Evolutionary conservation across 306 rosid genomes (phyloP), one percentile per base, ranked within the genome.

Genomic region (Acmispon strigosus): DNA sequence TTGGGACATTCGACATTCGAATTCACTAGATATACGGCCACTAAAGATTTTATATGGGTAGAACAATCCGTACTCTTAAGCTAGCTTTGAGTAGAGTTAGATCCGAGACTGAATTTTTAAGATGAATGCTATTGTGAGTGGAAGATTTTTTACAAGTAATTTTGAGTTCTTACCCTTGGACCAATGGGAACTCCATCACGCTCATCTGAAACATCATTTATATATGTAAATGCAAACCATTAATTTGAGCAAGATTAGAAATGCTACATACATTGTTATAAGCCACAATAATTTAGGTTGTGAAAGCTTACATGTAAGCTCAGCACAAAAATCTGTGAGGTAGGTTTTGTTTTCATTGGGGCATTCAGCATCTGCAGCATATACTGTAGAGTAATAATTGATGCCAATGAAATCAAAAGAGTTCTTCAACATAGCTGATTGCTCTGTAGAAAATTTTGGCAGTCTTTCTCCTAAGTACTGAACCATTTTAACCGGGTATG

Each of bases 141-240:
- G 4, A 27, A 4, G 32, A 27, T 1, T 45, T 0, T 24, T 1
- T 14, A 5, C 10, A 20, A 17, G 37, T 16, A 62, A 37, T 0
- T 47, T 12, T 16, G 24, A 29, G 4, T 39, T 4, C 65, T 53
- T 24, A 84, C 88, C 86, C 14, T 10, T 70, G 77, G 80, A 19
- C 88, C 86, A 62, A 86, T 81, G 6, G 88, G 70, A 18, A 69
- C 47, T 15, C 91, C 91, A 66, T 81, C 60, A 48, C 70, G 76
- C 52, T 49, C 80, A 32, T 20, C 85, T 86, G 83, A 18, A 41
- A 10, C 55, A 75, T 42, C 36, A 67, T 49, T 15, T 50, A 36
- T 8, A 27, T 1, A 17, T 6, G 32, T 19, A 27, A 29, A 51
- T 10, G 12, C 7, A 57, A 27, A 17, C 1, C 9, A 39, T 24